Conservation (phyloP, 345 rosid species). For the Eucalyptus erythrocorys region DNA sequence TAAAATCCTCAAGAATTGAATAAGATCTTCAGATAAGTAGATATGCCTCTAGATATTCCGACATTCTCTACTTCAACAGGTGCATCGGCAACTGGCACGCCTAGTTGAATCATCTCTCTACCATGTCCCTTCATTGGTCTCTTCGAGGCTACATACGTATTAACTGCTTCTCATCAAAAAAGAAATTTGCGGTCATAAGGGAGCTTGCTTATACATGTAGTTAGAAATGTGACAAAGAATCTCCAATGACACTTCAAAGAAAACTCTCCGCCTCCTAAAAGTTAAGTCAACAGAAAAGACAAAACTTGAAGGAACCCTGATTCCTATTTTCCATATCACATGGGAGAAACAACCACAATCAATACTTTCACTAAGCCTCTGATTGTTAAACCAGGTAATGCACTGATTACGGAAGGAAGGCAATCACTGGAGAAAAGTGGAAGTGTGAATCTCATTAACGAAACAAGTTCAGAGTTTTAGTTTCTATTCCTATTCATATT, state of each 20-base stretch:
- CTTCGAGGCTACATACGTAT: conserved; percentile 51
- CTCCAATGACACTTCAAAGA: not conserved
- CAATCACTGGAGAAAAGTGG: not conserved
- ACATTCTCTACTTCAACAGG: conserved; percentile 59
- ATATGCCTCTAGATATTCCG: conserved; percentile 55
- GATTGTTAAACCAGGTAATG: not conserved
- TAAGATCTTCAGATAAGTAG: not conserved
- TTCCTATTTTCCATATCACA: not conserved
- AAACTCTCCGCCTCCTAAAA: not conserved
- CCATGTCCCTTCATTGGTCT: conserved; percentile 90
- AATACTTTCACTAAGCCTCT: not conserved
- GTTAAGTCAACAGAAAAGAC: not conserved
- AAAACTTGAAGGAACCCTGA: not conserved
- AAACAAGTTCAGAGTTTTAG: not conserved
- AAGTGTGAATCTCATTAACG: not conserved
- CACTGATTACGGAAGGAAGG: not conserved
- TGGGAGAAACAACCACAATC: not conserved
- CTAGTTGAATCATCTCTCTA: conserved; percentile 90
- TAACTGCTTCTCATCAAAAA: conserved; percentile 40
- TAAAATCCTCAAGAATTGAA: not conserved
- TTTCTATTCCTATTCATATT: not conserved
- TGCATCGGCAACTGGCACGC: conserved; percentile 65
- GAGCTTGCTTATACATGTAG: not conserved
- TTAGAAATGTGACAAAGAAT: not conserved
- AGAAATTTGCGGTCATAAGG: not conserved